Conservation (phyloP, 805 yeast genomes). For the Candida sanyiensis region DNA sequence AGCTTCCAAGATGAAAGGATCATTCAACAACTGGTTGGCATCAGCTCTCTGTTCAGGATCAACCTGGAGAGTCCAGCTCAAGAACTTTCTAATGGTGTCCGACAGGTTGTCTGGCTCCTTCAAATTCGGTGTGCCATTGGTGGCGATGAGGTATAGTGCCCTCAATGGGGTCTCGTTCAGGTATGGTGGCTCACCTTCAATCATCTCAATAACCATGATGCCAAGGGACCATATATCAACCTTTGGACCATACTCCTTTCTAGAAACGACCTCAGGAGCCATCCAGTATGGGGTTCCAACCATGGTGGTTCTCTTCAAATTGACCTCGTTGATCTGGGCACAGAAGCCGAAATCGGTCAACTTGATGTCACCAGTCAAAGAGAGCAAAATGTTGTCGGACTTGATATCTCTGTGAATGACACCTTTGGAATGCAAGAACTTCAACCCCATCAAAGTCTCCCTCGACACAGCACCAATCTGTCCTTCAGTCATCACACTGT, state of each 20-base stretch:
- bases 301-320: constrained; percentile 91
- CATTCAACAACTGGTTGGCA: constrained; percentile 64
- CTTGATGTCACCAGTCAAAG: constrained; percentile 83
- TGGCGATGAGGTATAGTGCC: constrained; percentile 89
- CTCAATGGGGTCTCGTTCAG: constrained; percentile 92
- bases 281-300: constrained; percentile 99
- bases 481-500: constrained; percentile 81
- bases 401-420: constrained; percentile 95
- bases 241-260: constrained; percentile 93
- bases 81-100: constrained; percentile 57
- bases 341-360: constrained; percentile 96
- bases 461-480: constrained; percentile 94
- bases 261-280: constrained; percentile 98
- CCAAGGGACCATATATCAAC: constrained; percentile 98
- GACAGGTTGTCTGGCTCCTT: constrained; percentile 83
- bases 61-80: constrained; percentile 75
- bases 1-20: constrained; percentile 57
- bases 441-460: constrained; percentile 82
- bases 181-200: constrained; percentile 98
- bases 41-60: constrained; percentile 76
- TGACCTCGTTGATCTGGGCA: constrained; percentile 81
- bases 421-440: constrained; percentile 84
- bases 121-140: constrained; percentile 92
- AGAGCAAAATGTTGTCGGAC: constrained; percentile 83
- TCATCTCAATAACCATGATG: constrained; percentile 97